Base-by-base conservation (phyloP, 2,329 filamentous ascomycete genomes). In the Lecanicillium sp. region DNA sequence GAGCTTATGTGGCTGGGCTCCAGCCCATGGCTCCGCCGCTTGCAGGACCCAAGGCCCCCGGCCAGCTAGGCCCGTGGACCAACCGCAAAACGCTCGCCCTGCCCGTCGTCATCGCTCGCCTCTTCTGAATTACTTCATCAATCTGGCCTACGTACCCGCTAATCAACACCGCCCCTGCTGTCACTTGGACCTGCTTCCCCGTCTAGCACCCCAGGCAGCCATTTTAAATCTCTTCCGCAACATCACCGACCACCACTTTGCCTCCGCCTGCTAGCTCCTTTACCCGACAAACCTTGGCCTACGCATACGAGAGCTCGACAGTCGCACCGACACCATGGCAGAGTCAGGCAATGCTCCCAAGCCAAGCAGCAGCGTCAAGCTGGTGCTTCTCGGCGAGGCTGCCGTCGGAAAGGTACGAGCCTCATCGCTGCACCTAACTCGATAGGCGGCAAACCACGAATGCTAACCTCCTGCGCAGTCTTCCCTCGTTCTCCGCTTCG, bases 361-460 rank as follows among this genome's bases (percentile, higher is more conserved):
- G 72, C 92, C 92, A 46, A 97, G 89, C 74, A 97, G 89, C 80
- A 98, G 92, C 71, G 92, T 98, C 63, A 98, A 98, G 82, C 84
- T 98, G 52, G 92, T 98, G 49, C 78, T 98, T 59, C 81, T 98
- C 42, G 92, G 92, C 51, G 92, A 98, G 70, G 92, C 92, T 47
- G 92, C 92, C 44, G 92, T 98, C 42, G 92, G 92, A 78, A 98
- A 98, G 84, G 92, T 95, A 71, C 63, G n/a, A n/a, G n/a, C n/a
- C n/a, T 17, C 29, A 20, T 29, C 30, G 25, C 32, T 22, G 20
- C 25, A 25, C 33, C 13, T 27, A 13, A 30, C 5, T n/a, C 17
- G 18, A 22, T n/a, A n/a, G n/a, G n/a, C n/a, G n/a, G n/a, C n/a
- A n/a, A n/a, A n/a, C n/a, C n/a, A n/a, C n/a, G 12, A 6, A 14